Base-by-base conservation (phyloP, 306 rosid genomes). In the Spatholobus suberectus region DNA sequence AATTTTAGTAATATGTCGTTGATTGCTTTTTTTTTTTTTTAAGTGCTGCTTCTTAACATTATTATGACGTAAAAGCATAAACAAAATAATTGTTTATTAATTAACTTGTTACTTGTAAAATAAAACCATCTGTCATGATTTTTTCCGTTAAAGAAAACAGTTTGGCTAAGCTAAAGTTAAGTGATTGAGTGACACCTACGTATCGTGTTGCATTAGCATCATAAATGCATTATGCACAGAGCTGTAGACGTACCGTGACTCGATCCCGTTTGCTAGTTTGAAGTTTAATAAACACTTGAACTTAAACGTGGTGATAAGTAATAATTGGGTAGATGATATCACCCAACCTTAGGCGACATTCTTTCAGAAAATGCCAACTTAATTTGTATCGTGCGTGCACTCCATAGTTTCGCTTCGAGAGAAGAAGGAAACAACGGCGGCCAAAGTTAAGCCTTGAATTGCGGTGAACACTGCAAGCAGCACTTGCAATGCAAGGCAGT, bases 261-360 rank as follows among this genome's bases (percentile, higher is more conserved):
- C 55, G 18, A 76, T 69, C 78, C 14, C 34, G 35, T 82, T 82
- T 44, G 41, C 18, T 70, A 58, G 27, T 77, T 70, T 77, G 0
- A 77, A 83, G 79, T 77, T 69, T 68, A 14, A 69, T 58, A 23
- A 68, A 69, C 71, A 66, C 52, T 66, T 37, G 51, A 81, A 59
- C 65, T 58, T 69, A 69, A 69, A 51, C 34, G 47, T 58, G 59
- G 34, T 27, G 17, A 26, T 12, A 80, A 40, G 17, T 11, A 27
- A 27, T 9, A 29, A 17, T 21, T 21, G 10, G 52, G 52, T 55
- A 17, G 6, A 12, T 80, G 72, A 38, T 68, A 67, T 70, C 27
- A 80, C 59, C 73, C 73, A 61, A 81, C 40, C 79, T 73, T 46
- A 34, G 24, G 24, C 23, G 0, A 47, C 63, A 24, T 37, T 63